Evolutionary conservation across 2,329 filamentous ascomycete species (phyloP), one percentile per base, ranked within the genome.

Genomic region (Colletotrichum sp.): DNA sequence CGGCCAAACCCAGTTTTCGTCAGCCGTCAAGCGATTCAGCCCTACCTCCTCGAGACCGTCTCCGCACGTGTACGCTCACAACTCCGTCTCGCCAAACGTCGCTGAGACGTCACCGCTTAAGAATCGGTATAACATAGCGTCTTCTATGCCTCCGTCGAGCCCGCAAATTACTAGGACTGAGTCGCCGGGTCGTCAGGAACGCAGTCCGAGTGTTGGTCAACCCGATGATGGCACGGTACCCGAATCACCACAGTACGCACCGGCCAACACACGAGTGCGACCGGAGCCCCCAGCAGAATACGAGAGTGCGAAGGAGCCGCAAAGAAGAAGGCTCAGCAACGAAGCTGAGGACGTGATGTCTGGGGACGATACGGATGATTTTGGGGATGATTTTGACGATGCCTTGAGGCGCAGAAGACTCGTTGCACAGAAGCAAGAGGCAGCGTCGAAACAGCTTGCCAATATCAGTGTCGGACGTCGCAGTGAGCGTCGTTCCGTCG

Each of bases 21-120:
- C 90, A 2, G 89, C 86, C 2, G 79, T 87, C 18, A 90, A 88
- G 79, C 85, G 84, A 28, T 81, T 84, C 62, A 92, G 90, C 74
- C 90, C 90, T 24, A 92, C 90, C 1, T 92, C 90, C 2, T 92
- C 90, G 2, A 85, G 90, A 13, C 90, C 90, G 0, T 92, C 90
- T 2, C 90, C 90, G 1, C 83, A 87, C 57, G 79, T 88, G 6
- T 86, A 89, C 28, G 34, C 39, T 13, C 81, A 84, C 28, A 85
- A 89, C 67, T 83, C 84, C 1, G 87, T 88, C 6, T 90, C 89
- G 4, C 85, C 89, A 1, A 88, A 88, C 59, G 81, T 83, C 3
- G 80, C 86, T 84, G 83, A 84, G 77, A 84, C 84, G 0, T 92
- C 90, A 2, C 89, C 90, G 0, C 80, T 90, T 3, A 90, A 90